Evolutionary conservation across 202 grass and related monocot genomes (phyloP), one percentile per base, ranked within the genome.

Genomic region (Saccharum hybrid): DNA sequence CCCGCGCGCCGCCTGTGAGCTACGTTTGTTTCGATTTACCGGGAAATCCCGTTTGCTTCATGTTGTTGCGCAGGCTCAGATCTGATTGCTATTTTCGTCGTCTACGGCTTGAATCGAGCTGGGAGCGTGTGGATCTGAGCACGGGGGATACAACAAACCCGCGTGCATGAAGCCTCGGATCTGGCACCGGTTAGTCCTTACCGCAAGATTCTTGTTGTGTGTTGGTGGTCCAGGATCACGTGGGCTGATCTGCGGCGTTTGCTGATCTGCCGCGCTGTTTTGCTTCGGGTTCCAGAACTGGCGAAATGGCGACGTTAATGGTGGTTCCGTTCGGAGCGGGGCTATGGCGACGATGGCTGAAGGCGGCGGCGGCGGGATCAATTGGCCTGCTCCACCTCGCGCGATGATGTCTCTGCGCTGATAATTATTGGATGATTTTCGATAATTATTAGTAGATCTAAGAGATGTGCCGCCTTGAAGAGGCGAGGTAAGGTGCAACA

Each of bases 361-460:
- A 0, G 21, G 0, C 34, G 67, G 40, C 9, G n/a, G 15, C 7
- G 38, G 38, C 38, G 36, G 36, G 6, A 31, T 23, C 13, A 16
- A 1, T 5, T 23, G 62, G 5, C 11, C 33, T 36, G 4, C 30
- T 13, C 13, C 11, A n/a, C 34, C 42, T 18, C 18, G 9, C 19
- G 21, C 22, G 68, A 64, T 45, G 74, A 86, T 85, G 9, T 71
- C 83, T 91, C 36, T 81, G 41, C 82, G 56, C 74, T 87, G 37
- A 88, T 75, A 86, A 86, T 90, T 90, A 86, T 86, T 74, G 31
- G 88, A 89, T 74, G 78, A 67, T 60, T 26, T 80, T 90, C 80
- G 81, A 84, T 90, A 81, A 90, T 90, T 90, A 87, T 90, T 87
- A 81, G 84, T 87, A 81, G 84, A 84, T 84, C 76, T 38, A 42